Evolutionary conservation across 1,139 yeast genomes (phyloP).

Genomic region (Kodamaea plutei): DNA sequence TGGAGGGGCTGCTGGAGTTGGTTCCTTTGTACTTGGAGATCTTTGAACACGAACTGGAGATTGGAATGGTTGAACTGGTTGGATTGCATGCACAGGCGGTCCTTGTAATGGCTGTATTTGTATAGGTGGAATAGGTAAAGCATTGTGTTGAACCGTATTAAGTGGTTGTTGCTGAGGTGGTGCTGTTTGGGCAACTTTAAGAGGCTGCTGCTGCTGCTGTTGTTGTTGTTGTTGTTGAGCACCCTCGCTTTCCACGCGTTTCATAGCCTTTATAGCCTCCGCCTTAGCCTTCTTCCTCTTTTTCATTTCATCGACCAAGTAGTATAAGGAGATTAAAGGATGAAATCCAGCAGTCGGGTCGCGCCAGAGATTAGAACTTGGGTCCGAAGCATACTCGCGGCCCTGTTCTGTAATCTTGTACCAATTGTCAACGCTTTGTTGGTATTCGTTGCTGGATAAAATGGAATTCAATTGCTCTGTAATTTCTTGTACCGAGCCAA

Average conservation of each 20-base stretch:
- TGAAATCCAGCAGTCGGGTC: slow-evolving; percentile 92
- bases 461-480: slow-evolving; percentile 53
- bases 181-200: neutral
- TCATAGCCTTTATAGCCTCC: slow-evolving; percentile 28
- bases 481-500: slow-evolving; percentile 65
- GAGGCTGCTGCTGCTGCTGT: slow-evolving; percentile 4
- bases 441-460: slow-evolving; percentile 65
- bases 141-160: neutral
- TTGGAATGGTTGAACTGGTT: neutral
- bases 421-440: slow-evolving; percentile 65
- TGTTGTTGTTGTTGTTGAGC: slow-evolving; percentile 20
- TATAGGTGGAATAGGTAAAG: neutral
- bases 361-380: slow-evolving; percentile 39
- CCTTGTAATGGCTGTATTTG: neutral
- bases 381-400: slow-evolving; percentile 39
- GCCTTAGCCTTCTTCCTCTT: slow-evolving; percentile 64
- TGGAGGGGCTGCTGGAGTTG: slow-evolving; percentile 2
- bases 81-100: slow-evolving; percentile 1
- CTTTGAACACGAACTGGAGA: slow-evolving; percentile 3
- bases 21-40: slow-evolving; percentile 3
- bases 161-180: slow-evolving; percentile 4
- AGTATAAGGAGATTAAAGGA: slow-evolving; percentile 84
- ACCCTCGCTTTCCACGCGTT: slow-evolving; percentile 7
- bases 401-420: slow-evolving; percentile 41
- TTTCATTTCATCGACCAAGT: slow-evolving; percentile 77